These are phyloP conservation scores for Lepidopterella palustris DNA, from an alignment of 495 filamentous ascomycete genomes.

Conservation along the genomic window DNA sequence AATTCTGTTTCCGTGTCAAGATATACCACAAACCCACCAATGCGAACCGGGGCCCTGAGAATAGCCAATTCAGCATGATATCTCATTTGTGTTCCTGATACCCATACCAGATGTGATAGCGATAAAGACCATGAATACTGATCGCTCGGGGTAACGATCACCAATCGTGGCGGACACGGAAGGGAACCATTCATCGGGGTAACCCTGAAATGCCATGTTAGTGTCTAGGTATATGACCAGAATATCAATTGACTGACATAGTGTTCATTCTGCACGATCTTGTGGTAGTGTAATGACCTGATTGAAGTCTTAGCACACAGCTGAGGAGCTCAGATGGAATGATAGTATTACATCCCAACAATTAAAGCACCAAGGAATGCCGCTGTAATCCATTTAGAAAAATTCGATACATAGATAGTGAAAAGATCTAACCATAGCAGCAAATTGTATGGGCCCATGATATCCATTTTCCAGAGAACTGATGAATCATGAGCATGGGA, in stretches of 20 bases:
- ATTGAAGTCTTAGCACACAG: slow-evolving; percentile 17
- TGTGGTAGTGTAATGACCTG: slow-evolving; percentile 74
- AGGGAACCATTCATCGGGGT: slow-evolving; percentile 98
- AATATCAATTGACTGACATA: slow-evolving; percentile 48
- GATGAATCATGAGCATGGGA: slow-evolving; percentile 12
- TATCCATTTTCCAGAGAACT: slow-evolving; percentile 88
- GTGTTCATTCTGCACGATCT: slow-evolving; percentile 97
- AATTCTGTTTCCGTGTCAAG: slow-evolving; percentile 69
- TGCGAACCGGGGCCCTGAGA: slow-evolving; percentile 75
- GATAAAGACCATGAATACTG: slow-evolving; percentile 94
- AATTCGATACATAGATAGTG: neutral
- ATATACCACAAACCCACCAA: slow-evolving; percentile 91
- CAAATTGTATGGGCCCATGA: slow-evolving; percentile 78
- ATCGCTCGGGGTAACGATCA: slow-evolving; percentile 93
- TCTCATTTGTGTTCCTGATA: neutral
- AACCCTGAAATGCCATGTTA: slow-evolving; percentile 49
- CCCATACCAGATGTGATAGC: slow-evolving; percentile 80
- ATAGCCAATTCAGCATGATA: slow-evolving; percentile 3
- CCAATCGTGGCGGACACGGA: slow-evolving; percentile 99
- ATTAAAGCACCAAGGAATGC: slow-evolving; percentile 89
- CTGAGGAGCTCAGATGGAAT: neutral
- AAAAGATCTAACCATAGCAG: slow-evolving; percentile 56
- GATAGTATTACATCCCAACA: slow-evolving; percentile 56
- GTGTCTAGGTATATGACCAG: neutral
- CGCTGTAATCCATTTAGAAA: slow-evolving; percentile 40